These are phyloP conservation scores for Huntiella abstrusa DNA, from an alignment of 2,329 filamentous ascomycete genomes.

Conservation along the genomic window DNA sequence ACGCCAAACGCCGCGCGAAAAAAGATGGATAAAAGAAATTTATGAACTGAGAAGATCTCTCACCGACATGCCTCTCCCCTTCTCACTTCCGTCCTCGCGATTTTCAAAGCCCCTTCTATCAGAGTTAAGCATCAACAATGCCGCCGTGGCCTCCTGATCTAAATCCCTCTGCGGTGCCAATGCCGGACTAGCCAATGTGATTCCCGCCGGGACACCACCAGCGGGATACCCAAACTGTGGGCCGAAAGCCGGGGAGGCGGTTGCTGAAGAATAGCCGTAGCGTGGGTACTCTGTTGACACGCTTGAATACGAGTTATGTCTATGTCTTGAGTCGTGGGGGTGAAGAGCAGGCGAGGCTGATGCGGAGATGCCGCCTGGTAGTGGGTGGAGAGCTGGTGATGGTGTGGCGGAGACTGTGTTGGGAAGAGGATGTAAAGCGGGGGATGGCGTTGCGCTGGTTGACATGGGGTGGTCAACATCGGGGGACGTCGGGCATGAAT, in stretches of 20 bases:
- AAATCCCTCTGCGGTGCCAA: constrained; percentile 36
- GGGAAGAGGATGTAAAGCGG: constrained; percentile 21
- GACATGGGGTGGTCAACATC: no score
- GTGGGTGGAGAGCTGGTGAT: constrained; percentile 25
- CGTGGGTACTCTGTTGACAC: constrained; percentile 32
- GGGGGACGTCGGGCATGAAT: no score
- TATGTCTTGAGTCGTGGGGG: constrained; percentile 25
- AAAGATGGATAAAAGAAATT: background rate
- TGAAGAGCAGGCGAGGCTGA: constrained; percentile 28
- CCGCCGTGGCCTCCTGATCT: constrained; percentile 67
- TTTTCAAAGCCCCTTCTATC: constrained; percentile 41
- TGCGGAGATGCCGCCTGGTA: no score
- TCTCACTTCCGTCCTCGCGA: constrained; percentile 20
- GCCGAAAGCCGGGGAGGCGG: constrained; percentile 38
- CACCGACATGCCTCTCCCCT: constrained; percentile 33
- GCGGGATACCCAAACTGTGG: constrained; percentile 24
- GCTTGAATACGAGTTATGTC: constrained; percentile 36
- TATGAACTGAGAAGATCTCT: constrained; percentile 29
- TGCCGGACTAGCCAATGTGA: constrained; percentile 38
- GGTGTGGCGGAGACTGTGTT: constrained; percentile 28
- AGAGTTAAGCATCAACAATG: constrained; percentile 70
- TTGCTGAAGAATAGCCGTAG: constrained; percentile 31
- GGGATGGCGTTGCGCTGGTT: constrained; percentile 12
- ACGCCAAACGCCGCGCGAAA: background rate
- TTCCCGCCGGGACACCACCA: constrained; percentile 20